Base-by-base conservation (phyloP, 768 basidiomycete species). In the Collybia sordida region DNA sequence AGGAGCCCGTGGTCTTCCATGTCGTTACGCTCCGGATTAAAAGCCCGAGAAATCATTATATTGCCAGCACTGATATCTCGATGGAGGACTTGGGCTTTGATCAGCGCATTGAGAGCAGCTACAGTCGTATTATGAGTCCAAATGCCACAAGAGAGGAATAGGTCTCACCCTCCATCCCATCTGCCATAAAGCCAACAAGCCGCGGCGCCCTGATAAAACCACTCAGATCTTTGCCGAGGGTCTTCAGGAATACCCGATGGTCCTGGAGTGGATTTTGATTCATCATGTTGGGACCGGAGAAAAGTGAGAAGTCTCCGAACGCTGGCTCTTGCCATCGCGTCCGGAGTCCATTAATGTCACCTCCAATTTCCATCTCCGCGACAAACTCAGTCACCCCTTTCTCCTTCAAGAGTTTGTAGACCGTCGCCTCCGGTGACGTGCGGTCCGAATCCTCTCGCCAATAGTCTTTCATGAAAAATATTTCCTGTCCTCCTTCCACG, bases 381-480 rank as follows among this genome's bases (percentile, higher is more conserved):
- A 67, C 54, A 42, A 66, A 42, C 3, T 46, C 46, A 4, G 9
- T 31, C 9, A 69, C 59, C 1, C 46, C 18, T 3, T 28, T 24
- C 12, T 46, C 18, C 7, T 62, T 56, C 22, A 71, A 50, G 6
- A 39, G 18, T 18, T 21, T 18, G 9, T 68, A 54, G 14, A 60
- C 57, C 3, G 53, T 54, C 1, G 50, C 44, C 51, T 69, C 69
- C 6, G 58, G 51, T 23, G 50, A 47, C 31, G 53, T 35, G 14
- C 42, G 53, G 0, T 42, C 36, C 7, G 22, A 42, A 31, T 18
- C 15, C 9, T 47, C 22, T 1, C 65, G 49, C 69, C 69, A 71
- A 14, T 45, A 51, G 47, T 71, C 69, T 52, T 68, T 70, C 21
- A 71, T 25, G 43, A 67, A 69, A 8, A 59, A 59, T 1, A 63